Evolutionary conservation across 306 rosid species (phyloP).

Genomic region (Trifolium subterraneum): DNA sequence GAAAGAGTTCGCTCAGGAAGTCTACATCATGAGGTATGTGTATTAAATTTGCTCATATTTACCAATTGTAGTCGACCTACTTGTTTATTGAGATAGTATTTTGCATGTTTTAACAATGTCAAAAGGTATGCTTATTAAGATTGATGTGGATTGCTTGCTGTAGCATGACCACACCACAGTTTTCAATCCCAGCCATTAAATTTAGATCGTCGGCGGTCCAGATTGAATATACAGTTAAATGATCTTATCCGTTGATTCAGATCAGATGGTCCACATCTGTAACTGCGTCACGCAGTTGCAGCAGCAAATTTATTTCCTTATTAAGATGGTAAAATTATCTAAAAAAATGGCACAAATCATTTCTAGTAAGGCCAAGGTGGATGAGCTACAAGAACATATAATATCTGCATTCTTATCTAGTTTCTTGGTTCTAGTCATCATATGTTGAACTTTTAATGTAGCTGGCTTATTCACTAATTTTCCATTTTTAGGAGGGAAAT

Average conservation of each 20-base stretch:
- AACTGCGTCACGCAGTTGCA: no score
- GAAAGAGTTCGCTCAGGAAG: constrained; percentile 93
- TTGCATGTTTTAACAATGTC: constrained; percentile 1
- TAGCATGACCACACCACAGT: no score
- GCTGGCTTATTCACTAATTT: not conserved
- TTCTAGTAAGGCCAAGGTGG: constrained; percentile 29
- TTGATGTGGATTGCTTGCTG: no score
- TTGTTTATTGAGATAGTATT: constrained; percentile 28
- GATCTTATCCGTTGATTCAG: no score
- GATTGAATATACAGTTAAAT: no score
- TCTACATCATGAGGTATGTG: constrained; percentile 88
- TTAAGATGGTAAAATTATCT: not conserved
- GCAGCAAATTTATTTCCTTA: no score
- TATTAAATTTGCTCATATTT: constrained; percentile 22
- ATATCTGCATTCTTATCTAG: constrained; percentile 31
- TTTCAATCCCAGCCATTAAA: no score
- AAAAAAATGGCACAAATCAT: constrained; percentile 14
- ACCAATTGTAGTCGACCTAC: constrained; percentile 28
- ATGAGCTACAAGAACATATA: constrained; percentile 17
- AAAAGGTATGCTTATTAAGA: constrained; percentile 4
- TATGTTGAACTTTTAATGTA: not conserved
- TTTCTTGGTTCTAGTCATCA: constrained; percentile 15
- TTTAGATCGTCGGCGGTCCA: no score
- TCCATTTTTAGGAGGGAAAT: not conserved
- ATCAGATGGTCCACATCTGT: no score